Conservation (phyloP, 1,284 basidiomycete genomes). For the Puccinia triticina region DNA sequence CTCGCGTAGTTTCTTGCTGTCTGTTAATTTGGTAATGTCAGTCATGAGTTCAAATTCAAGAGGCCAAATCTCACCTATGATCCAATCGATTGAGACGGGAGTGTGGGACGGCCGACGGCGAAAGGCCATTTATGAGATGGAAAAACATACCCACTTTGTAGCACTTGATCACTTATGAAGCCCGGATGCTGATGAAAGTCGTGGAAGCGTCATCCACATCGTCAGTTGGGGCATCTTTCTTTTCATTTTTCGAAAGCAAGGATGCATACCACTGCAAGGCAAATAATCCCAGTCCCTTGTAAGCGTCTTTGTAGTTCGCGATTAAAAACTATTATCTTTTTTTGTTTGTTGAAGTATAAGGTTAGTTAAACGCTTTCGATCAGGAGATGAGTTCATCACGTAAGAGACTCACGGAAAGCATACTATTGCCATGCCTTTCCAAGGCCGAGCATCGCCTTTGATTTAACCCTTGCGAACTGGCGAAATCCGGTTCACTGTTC, state of each 20-base stretch:
- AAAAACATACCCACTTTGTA: slow-evolving; percentile 14
- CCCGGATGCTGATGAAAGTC: slow-evolving; percentile 4
- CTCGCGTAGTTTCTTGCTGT: slow-evolving; percentile 8
- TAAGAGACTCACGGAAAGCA: slow-evolving; percentile 25
- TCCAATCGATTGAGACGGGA: neutral
- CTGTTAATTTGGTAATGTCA: neutral
- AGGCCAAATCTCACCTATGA: neutral
- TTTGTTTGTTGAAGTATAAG: neutral
- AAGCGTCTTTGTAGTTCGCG: slow-evolving; percentile 54
- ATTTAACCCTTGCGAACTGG: slow-evolving; percentile 38
- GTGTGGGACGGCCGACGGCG: neutral
- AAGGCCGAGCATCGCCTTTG: slow-evolving; percentile 3
- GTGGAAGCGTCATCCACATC: neutral
- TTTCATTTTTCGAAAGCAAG: neutral
- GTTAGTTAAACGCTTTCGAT: neutral
- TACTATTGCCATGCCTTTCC: slow-evolving; percentile 42
- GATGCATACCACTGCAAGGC: slow-evolving; percentile 46
- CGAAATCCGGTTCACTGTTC: slow-evolving; percentile 28
- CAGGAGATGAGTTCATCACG: neutral
- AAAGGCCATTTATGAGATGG: neutral
- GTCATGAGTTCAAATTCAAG: neutral
- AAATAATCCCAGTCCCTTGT: slow-evolving; percentile 52
- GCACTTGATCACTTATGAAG: neutral
- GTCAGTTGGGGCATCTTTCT: neutral
- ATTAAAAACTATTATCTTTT: slow-evolving; percentile 54